Base-by-base conservation (phyloP, 2,329 filamentous ascomycete species). In the Scorias spongiosa region DNA sequence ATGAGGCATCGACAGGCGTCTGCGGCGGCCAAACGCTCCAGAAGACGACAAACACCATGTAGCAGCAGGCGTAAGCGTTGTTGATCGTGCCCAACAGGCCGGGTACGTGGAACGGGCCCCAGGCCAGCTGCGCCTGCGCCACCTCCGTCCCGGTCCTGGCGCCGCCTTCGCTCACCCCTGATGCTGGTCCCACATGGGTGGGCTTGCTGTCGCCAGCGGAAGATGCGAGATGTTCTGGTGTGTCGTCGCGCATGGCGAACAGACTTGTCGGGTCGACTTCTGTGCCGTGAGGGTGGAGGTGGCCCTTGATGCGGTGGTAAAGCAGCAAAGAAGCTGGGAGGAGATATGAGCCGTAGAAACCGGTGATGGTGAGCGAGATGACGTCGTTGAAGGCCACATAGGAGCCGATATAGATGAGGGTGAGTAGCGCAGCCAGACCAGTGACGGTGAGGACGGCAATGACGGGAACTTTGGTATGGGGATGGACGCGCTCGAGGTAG, bases 211-310 rank as follows among this genome's bases (percentile, higher is more conserved):
- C 70, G 18, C 71, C 71, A 44, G 76, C 54, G 52, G 84, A 61
- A 43, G 73, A 83, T 48, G 81, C 74, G 18, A 72, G 69, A 9
- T 5, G 32, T 43, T 84, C 79, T 14, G 81, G 81, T 1, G 69
- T 69, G 30, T 76, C 78, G 7, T 34, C 15, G 41, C 42, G 46
- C 29, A 48, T 37, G 18, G 46, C 44, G 40, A 40, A 37, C 8
- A 29, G 18, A 29, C 41, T 43, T 2, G 51, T 42, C 34, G 40
- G 43, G 20, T 57, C 57, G 30, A 46, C 46, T 6, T 52, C 51
- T n/a, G 54, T 61, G n/a, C 60, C 56, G 41, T 63, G 51, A 5
- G 66, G 64, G 1, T 58, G 46, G 30, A 69, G 56, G 30, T 64
- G 48, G 17, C 65, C 57, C 28, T 55, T 61, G 34, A 60, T 48